A percentile compares a stretch with the other conserved stretches of the same genome.
phyloP scores from a whole-genome alignment of 2,329 filamentous ascomycete species.

The Phyllosticta citrichinensis region DNA sequence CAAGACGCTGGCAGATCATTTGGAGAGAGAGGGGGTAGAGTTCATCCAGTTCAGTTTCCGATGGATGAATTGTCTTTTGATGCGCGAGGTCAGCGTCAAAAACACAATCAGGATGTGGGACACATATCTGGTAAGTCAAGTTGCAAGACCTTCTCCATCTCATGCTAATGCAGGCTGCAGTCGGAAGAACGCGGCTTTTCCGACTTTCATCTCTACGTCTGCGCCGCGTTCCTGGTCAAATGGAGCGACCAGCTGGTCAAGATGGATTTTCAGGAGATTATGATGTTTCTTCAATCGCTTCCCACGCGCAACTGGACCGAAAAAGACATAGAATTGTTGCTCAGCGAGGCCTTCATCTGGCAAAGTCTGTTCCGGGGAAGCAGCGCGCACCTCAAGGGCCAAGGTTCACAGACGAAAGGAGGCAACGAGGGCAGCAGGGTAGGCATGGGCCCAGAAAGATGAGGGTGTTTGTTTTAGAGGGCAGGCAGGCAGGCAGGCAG shows the following conservation, averaged over 20 bases:
- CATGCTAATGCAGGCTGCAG: constrained; percentile 36
- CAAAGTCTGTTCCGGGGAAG: constrained; percentile 94
- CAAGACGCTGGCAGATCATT: constrained; percentile 68
- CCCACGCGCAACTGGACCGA: constrained; percentile 93
- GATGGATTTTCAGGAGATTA: constrained; percentile 97
- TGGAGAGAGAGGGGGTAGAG: constrained; percentile 85
- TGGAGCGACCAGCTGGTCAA: constrained; percentile 92
- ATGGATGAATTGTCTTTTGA: constrained; percentile 99
- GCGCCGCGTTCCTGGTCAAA: constrained; percentile 93
- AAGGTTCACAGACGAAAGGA: constrained; percentile 18
- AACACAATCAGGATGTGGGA: constrained; percentile 99
- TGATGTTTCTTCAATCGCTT: constrained; percentile 97
- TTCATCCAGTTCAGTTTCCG: constrained; percentile 99
- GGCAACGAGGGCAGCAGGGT: constrained; percentile 17
- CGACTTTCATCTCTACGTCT: constrained; percentile 96
- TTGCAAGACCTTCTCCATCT: not conserved
- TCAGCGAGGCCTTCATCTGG: constrained; percentile 98
- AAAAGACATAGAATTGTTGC: constrained; percentile 90
- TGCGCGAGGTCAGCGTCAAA: constrained; percentile 92
- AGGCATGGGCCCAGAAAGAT: constrained; percentile 25
- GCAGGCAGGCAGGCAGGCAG: not conserved
- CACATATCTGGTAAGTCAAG: constrained; percentile 73
- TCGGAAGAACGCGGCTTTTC: constrained; percentile 98
- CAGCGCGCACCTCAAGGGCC: constrained; percentile 63
- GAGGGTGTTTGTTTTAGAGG: not conserved